Percentiles rank a stretch among this genome's conserved stretches.
Evolutionary conservation across 192 early-diverging fungal species (phyloP).

Genomic region (Obelidium mucronatum): DNA sequence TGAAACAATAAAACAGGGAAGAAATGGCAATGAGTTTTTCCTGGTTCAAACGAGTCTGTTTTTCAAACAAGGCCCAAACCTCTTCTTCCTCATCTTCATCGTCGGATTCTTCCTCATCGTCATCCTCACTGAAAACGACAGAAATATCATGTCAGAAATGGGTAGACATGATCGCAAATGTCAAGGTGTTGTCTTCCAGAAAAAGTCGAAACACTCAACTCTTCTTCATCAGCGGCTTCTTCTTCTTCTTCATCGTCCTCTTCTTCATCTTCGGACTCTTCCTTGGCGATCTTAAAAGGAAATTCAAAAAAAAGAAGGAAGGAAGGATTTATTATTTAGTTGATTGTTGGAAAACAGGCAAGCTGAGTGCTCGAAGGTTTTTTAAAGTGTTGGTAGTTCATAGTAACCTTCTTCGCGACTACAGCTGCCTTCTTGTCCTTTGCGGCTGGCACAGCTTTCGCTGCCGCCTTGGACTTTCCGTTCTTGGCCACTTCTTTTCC

Average conservation of each 20-base stretch:
- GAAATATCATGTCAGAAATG: neutral
- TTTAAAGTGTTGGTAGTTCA: neutral
- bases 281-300: neutral
- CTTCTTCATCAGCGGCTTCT: too few relatives aligned
- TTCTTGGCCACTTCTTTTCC: slow-evolving; percentile 25
- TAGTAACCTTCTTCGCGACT: slow-evolving; percentile 20
- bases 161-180: neutral
- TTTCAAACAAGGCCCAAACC: neutral
- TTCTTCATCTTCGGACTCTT: slow-evolving; percentile 1
- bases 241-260: neutral
- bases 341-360: neutral
- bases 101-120: neutral
- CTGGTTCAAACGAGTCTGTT: neutral
- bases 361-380: neutral
- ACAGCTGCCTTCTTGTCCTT: slow-evolving; percentile 4
- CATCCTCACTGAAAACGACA: neutral
- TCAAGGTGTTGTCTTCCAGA: neutral
- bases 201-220: too few relatives aligned
- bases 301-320: neutral
- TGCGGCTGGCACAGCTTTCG: neutral
- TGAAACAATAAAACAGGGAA: neutral
- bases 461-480: neutral
- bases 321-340: neutral
- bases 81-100: neutral
- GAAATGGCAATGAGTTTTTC: neutral